Base-by-base conservation (phyloP, 2,329 filamentous ascomycete genomes). In the Parascedosporium putredinis region DNA sequence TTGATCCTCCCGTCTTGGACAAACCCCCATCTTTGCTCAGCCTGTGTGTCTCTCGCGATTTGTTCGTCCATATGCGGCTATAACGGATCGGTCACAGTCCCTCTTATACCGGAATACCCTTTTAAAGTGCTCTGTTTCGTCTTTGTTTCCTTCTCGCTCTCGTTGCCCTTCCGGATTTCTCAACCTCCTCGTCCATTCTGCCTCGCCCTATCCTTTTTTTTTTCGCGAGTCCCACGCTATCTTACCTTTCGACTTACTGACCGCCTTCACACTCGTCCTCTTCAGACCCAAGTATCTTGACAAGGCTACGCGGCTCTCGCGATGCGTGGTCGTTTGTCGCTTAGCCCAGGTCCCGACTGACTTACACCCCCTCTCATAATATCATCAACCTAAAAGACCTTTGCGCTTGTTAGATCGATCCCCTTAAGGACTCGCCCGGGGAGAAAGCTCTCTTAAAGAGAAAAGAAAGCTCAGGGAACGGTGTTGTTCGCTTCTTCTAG, bases 1-100 rank as follows among this genome's bases (percentile, higher is more conserved):
- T n/a, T n/a, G n/a, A n/a, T n/a, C n/a, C n/a, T n/a, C n/a, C n/a
- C n/a, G n/a, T n/a, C n/a, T n/a, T n/a, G n/a, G n/a, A n/a, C n/a
- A n/a, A n/a, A n/a, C n/a, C n/a, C n/a, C n/a, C n/a, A n/a, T n/a
- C n/a, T n/a, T n/a, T n/a, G n/a, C n/a, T n/a, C 27, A 31, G 27
- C 7, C 12, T 31, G 6, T 12, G 6, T 31, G 12, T 31, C 12
- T 40, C 36, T 33, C 36, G 18, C 16, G 14, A 12, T 31, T 47
- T 47, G 33, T 9, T n/a, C 36, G 14, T 47, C 29, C 29, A 34
- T 48, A 48, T 48, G 46, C 33, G 46, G 46, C 46, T 48, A 40
- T 48, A 48, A 34, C 8, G 22, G 33, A 48, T 38, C 22, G n/a
- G n/a, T n/a, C n/a, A n/a, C n/a, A n/a, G n/a, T 34, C 16, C 20